Evolutionary conservation across 305 asterid genomes (phyloP).

Genomic region (Solanum hybrid): DNA sequence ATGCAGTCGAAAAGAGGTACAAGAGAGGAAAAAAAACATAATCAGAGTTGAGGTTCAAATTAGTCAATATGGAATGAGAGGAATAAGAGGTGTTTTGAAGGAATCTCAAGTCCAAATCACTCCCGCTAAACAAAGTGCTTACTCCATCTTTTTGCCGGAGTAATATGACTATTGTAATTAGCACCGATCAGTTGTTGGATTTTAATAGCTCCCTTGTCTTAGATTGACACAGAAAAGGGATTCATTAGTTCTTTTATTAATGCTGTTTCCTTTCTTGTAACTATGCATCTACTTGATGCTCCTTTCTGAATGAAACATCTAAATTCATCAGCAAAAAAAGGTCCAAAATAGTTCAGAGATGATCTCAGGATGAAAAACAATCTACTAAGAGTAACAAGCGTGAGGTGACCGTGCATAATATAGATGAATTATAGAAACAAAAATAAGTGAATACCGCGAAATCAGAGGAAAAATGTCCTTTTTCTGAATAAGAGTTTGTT

Average conservation of each 20-base stretch:
- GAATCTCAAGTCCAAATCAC: neutral
- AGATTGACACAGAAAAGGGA: neutral
- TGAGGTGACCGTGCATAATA: conserved; percentile 6
- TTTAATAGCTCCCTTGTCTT: neutral
- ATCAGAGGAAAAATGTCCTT: neutral
- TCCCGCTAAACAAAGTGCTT: neutral
- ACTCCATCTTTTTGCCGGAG: neutral
- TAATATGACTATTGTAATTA: neutral
- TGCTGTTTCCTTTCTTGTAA: neutral
- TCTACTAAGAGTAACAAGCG: neutral
- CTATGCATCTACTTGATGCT: neutral
- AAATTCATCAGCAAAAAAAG: neutral
- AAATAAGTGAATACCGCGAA: neutral
- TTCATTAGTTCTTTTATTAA: neutral
- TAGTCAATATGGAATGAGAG: neutral
- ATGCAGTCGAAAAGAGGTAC: neutral
- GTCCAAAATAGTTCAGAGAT: neutral
- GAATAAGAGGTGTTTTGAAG: neutral
- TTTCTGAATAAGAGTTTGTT: neutral
- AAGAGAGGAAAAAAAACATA: neutral
- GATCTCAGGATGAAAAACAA: neutral
- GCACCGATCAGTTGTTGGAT: neutral
- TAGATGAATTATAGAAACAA: neutral
- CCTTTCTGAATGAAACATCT: neutral
- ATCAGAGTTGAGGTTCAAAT: neutral